Base-by-base conservation (phyloP, 345 rosid genomes). In the Citrus sp. region DNA sequence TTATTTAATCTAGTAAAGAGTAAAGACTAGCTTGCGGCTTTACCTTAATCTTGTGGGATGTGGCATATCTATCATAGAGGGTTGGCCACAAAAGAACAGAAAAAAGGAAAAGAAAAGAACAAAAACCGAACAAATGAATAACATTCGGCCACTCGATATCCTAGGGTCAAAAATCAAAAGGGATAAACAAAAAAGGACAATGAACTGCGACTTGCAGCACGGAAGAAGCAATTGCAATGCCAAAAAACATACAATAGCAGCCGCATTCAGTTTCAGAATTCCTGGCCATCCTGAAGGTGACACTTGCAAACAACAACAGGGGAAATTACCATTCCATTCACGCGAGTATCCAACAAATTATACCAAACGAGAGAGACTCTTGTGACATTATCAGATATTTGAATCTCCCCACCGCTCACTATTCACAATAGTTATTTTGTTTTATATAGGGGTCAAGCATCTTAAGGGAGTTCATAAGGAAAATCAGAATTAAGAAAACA, bases 401-500 rank as follows among this genome's bases (percentile, higher is more conserved):
- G 14, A 37, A 67, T 49, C 28, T 10, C 60, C 19, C 28, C 42
- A 14, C 32, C 74, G 46, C 37, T 25, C 19, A 25, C 51, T 38
- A 72, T 74, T 74, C 80, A 71, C 76, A 74, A 42, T 37, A 54
- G 66, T 25, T 2, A 14, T 51, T 58, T 30, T 61, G 25, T 54
- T 70, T 77, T 9, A 67, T 51, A 56, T 56, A 18, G 6, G 34
- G 49, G 18, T 73, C 38, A 46, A 61, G 70, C 58, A 67, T 78
- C 63, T 69, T 32, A 28, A 37, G 35, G 10, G 65, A 67, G 79
- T 78, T 60, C 27, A 71, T 30, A 38, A 72, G 27, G 51, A 46
- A 77, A 77, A 81, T 71, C 77, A 64, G 79, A 63, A 61, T 46
- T 49, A 14, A 70, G 6, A 61, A 22, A 54, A 51, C 78, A 77